These are phyloP conservation scores for Nicotiana paniculata DNA, from an alignment of 257 asterid genomes.

Conservation along the genomic window DNA sequence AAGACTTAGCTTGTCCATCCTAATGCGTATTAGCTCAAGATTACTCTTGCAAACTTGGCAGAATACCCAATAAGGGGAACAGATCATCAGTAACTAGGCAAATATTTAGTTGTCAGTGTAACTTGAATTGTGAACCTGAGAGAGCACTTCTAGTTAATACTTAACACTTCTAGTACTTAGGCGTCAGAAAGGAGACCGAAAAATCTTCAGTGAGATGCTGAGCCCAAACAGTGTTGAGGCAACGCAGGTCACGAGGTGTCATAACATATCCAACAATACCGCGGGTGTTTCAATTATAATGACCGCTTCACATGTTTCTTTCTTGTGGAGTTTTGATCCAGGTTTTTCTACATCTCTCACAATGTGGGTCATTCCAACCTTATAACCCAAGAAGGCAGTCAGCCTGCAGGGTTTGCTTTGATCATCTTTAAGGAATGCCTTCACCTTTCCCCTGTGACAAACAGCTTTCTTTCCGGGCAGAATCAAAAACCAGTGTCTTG, in stretches of 20 bases:
- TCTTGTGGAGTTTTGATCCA: conserved; percentile 62
- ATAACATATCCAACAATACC: conserved; percentile 58
- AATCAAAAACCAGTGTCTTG: conserved; percentile 28
- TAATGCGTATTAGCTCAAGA: not conserved
- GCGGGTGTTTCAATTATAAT: conserved; percentile 50
- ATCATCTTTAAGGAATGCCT: conserved; percentile 63
- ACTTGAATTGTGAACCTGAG: not conserved
- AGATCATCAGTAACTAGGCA: not conserved
- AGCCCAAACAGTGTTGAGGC: conserved; percentile 58
- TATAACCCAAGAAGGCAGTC: conserved; percentile 50
- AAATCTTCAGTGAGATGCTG: conserved; percentile 33
- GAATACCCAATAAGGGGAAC: not conserved
- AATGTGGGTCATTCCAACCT: conserved; percentile 67
- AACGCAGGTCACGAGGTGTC: conserved; percentile 60
- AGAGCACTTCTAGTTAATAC: too few relatives aligned
- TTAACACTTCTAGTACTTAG: too few relatives aligned
- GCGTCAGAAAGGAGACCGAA: too few relatives aligned
- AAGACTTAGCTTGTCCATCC: not conserved
- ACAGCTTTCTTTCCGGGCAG: conserved; percentile 59
- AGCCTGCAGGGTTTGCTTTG: conserved; percentile 43
- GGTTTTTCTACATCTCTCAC: conserved; percentile 59
- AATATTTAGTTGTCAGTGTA: not conserved
- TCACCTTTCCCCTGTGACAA: conserved; percentile 63
- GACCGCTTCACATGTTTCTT: conserved; percentile 62
- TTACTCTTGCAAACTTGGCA: too few relatives aligned